Conservation (phyloP, 805 yeast species). For the Yarrowia osloensis region DNA sequence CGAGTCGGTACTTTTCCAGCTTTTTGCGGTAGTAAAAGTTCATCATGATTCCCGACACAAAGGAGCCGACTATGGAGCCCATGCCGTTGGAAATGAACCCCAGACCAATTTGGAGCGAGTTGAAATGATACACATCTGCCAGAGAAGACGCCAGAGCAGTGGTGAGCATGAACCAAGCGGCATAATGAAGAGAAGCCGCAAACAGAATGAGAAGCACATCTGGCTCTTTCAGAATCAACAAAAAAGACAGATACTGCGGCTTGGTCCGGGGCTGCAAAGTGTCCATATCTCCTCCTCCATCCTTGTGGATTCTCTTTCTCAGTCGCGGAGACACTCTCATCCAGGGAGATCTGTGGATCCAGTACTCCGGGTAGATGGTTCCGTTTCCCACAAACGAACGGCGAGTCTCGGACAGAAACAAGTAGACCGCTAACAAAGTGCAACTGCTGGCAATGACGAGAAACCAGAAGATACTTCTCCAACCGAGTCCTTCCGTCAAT, state of each 20-base stretch:
- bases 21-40: constrained; percentile 51
- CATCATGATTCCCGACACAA: constrained; percentile 57
- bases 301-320: neutral
- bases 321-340: neutral
- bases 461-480: constrained; percentile 73
- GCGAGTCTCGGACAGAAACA: constrained; percentile 72
- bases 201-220: constrained; percentile 54
- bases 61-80: constrained; percentile 61
- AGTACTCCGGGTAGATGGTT: constrained; percentile 52
- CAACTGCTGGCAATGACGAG: constrained; percentile 64
- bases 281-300: constrained; percentile 8
- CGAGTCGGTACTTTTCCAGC: constrained; percentile 32
- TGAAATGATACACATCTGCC: constrained; percentile 51
- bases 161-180: constrained; percentile 68
- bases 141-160: constrained; percentile 64
- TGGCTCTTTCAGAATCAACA: neutral
- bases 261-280: neutral
- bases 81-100: constrained; percentile 75
- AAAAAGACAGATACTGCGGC: neutral
- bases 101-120: constrained; percentile 62
- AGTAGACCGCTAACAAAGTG: constrained; percentile 40
- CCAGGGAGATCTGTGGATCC: constrained; percentile 15
- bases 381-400: constrained; percentile 76
- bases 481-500: constrained; percentile 51
- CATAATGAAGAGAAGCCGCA: constrained; percentile 63